Percentiles rank a stretch among this genome's conserved stretches.
Conservation (phyloP, 1,284 basidiomycete species). For the Neonothopanus nambi region DNA sequence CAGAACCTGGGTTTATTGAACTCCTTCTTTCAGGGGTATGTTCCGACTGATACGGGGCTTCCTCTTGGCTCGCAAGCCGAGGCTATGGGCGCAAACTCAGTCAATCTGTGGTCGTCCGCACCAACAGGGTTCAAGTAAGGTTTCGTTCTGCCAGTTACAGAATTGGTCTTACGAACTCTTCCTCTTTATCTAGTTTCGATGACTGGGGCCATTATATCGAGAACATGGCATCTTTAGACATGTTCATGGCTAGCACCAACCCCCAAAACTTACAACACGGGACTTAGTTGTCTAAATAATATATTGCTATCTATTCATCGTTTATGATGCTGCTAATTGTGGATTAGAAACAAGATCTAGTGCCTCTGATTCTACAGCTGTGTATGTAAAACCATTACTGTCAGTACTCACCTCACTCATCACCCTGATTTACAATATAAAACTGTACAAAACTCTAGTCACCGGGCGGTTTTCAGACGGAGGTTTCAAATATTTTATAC, state of each 20-base stretch:
- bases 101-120: not conserved
- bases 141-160: not conserved
- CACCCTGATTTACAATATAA: too few species aligned
- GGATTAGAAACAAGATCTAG: too few species aligned
- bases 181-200: conserved; percentile 4
- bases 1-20: not conserved
- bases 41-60: not conserved
- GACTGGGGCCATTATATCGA: conserved; percentile 13
- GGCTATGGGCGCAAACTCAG: not conserved
- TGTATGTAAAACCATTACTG: too few species aligned
- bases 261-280: too few species aligned
- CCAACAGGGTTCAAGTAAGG: conserved; percentile 9
- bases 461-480: too few species aligned
- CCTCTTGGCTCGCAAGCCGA: not conserved
- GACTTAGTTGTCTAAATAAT: too few species aligned
- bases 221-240: not conserved
- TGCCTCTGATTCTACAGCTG: too few species aligned
- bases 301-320: too few species aligned
- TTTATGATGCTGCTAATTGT: too few species aligned
- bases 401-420: too few species aligned
- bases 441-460: too few species aligned
- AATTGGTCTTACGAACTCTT: not conserved
- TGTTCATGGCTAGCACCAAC: not conserved
- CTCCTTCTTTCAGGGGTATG: not conserved
- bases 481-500: too few species aligned